Evolutionary conservation across 768 basidiomycete genomes (phyloP), one percentile per base, ranked within the genome.

Genomic region (Boletus pseudopeckii): DNA sequence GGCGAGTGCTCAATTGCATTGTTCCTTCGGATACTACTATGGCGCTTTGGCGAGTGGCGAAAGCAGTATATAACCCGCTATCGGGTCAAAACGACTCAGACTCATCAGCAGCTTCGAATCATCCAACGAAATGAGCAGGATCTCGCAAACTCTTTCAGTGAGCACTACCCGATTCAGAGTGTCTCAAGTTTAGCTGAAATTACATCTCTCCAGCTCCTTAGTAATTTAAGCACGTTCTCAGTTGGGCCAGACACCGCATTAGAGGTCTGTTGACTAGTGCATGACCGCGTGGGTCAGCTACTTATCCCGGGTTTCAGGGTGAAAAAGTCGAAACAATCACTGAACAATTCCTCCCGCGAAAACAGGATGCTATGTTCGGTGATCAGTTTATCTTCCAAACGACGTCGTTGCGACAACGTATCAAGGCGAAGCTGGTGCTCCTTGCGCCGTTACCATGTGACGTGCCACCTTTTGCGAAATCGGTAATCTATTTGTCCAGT

Each of bases 331-430:
- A 55, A 36, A 59, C 47, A 14, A 55, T 70, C 48, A 62, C 52
- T 2, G 61, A 67, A 26, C 66, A 63, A 39, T 71, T 71, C 48
- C 56, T 65, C 26, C 67, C 69, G 17, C 63, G 66, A 56, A 69
- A 50, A 48, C 71, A 56, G 33, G 63, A 55, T 50, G 63, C 71
- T 28, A 55, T 63, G 40, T 69, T 67, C 42, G 69, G 63, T 13
- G 64, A 71, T 20, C 67, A 68, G 32, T 72, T 65, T 55, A 49
- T 69, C 7, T 68, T 63, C 45, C 63, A 72, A 50, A 60, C 64
- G 17, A 22, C 56, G 39, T 45, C 58, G 6, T 47, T 48, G 43
- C 58, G 50, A 17, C 66, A 60, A 42, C 54, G 63, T 20, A 59
- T 70, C 56, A 57, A 61, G 3, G 70, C 69, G 40, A 72, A 52